Evolutionary conservation across 306 rosid species (phyloP), one percentile per base, ranked within the genome.

Genomic region (Sindora glabra): DNA sequence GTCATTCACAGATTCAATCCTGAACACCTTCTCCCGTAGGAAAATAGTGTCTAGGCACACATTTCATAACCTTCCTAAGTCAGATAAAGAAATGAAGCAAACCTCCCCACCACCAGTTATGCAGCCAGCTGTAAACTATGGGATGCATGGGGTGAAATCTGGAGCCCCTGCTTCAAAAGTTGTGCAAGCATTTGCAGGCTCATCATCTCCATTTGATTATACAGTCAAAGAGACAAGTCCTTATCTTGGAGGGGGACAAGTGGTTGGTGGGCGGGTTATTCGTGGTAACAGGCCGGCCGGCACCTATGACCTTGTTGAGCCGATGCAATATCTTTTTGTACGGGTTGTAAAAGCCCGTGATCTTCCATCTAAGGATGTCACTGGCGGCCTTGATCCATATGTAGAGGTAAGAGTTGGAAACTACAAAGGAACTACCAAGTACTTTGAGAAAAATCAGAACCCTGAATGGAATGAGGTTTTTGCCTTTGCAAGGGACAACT

Each of bases 381-480:
- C 96, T 0, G 99, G 99, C 25, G 68, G 95, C 42, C 90, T 94
- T 56, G 99, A 94, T 51, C 99, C 99, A 10, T 94, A 76, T 71
- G 99, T 94, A 44, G 83, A 72, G 59, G 97, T 94, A 2, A 86
- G 39, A 83, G 17, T 94, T 21, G 99, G 99, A 55, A 94, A 94
- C 80, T 94, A 47, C 81, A 84, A 34, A 72, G 99, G 99, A 62
- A 53, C 0, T 0, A 94, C 99, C 19, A 66, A 48, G 39, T 77
- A 86, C 64, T 83, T 62, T 40, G 94, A 79, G 81, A 89, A 88
- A 68, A 86, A 77, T 23, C 77, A 82, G 42, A 74, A 48, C 36
- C 98, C 98, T 3, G 95, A 82, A 59, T 94, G 99, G 99, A 89
- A 89, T 59, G 62, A 86, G 74, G 96, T 92, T 30, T 92, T 88